Conservation (phyloP, 75 land plant genomes). For the Pinus albicaulis region DNA sequence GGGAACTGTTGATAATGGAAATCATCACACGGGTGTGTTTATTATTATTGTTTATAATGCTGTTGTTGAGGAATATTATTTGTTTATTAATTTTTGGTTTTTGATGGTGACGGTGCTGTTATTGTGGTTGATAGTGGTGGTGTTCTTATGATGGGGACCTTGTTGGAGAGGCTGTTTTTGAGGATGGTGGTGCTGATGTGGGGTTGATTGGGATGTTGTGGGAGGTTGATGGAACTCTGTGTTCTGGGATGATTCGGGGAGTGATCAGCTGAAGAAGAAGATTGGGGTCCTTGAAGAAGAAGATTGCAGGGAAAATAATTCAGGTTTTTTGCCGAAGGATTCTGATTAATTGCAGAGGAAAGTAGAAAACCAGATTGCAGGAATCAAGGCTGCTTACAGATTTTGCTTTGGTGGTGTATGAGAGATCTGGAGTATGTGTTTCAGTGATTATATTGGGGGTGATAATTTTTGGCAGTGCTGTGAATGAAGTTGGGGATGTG, state of each 20-base stretch:
- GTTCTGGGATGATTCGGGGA: neutral
- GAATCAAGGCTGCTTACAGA: neutral
- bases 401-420: neutral
- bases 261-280: neutral
- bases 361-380: neutral
- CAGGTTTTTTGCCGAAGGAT: neutral
- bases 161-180: neutral
- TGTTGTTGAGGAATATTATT: too few species aligned
- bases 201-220: too few species aligned
- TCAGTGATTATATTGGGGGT: neutral
- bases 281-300: too few species aligned
- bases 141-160: slow-evolving; percentile 6
- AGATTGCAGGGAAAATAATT: neutral
- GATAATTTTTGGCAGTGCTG: too few species aligned
- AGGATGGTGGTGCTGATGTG: neutral
- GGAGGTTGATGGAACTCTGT: too few species aligned
- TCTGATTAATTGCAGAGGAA: neutral
- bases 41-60: too few species aligned
- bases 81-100: too few species aligned
- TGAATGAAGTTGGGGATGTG: neutral
- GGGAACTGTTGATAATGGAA: too few species aligned
- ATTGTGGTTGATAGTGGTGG: neutral
- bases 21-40: too few species aligned
- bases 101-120: too few species aligned
- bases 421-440: neutral